Percentiles rank a stretch among this genome's conserved stretches.
Evolutionary conservation across 371 early-diverging fungal genomes (phyloP).

Genomic region (Actinomortierella wolfii): DNA sequence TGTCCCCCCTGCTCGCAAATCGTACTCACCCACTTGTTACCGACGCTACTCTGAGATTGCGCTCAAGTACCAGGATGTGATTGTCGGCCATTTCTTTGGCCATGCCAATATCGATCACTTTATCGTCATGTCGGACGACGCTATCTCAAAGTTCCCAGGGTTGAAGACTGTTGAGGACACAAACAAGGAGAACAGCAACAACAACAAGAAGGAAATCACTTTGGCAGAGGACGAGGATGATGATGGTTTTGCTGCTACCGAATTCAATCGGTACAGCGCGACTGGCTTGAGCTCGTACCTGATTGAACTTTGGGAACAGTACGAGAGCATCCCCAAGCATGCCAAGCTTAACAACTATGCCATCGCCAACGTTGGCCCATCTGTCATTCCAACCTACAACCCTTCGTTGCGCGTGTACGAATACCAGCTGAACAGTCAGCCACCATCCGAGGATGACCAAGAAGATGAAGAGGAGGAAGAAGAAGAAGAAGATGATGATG

Average conservation of each 20-base stretch:
- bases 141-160: background rate
- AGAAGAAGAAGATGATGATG: background rate
- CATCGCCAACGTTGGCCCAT: constrained; percentile 69
- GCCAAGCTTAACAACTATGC: constrained; percentile 44
- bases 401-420: constrained; percentile 68
- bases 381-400: constrained; percentile 75
- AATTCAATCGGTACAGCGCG: constrained; percentile 14
- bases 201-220: constrained; percentile 19
- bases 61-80: constrained; percentile 59
- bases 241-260: constrained; percentile 7
- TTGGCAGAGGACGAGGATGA: constrained; percentile 15
- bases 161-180: no score
- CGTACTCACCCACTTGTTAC: constrained; percentile 69
- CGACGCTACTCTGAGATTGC: constrained; percentile 63
- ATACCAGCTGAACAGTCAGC: constrained; percentile 14
- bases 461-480: background rate
- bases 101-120: constrained; percentile 87
- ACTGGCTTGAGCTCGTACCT: constrained; percentile 35
- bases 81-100: constrained; percentile 78
- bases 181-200: background rate
- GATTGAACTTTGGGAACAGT: constrained; percentile 44
- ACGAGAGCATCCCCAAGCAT: constrained; percentile 29
- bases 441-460: constrained; percentile 11
- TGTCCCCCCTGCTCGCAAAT: constrained; percentile 70
- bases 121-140: constrained; percentile 39